Evolutionary conservation across 73 alveolate species (phyloP).

Genomic region (Symbiodinium natans): DNA sequence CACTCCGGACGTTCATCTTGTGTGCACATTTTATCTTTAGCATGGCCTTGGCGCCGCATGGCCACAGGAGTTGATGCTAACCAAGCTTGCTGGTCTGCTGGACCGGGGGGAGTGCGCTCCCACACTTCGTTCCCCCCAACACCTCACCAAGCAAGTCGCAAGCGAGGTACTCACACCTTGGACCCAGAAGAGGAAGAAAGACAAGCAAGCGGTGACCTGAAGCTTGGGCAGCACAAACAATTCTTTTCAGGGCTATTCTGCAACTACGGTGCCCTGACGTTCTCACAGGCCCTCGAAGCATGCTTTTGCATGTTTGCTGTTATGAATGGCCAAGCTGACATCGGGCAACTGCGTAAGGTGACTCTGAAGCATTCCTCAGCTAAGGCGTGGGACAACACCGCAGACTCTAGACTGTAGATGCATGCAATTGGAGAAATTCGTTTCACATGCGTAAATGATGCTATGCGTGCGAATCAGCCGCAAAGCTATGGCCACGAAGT

Average conservation of each 20-base stretch:
- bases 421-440: not conserved
- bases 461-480: constrained; percentile 6
- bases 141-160: too few relatives aligned
- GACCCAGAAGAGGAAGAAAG: not conserved
- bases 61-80: constrained; percentile 19
- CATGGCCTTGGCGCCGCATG: not conserved
- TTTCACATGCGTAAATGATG: not conserved
- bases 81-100: constrained; percentile 22
- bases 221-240: not conserved
- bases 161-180: not conserved
- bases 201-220: not conserved
- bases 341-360: too few relatives aligned
- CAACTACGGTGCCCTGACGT: too few relatives aligned
- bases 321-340: too few relatives aligned
- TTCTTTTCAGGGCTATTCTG: too few relatives aligned
- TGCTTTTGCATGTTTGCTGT: too few relatives aligned
- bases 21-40: too few relatives aligned
- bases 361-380: too few relatives aligned
- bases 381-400: not conserved
- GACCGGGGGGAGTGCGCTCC: constrained; percentile 6
- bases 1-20: too few relatives aligned
- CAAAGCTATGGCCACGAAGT: not conserved
- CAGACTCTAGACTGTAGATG: not conserved
- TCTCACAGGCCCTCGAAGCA: too few relatives aligned
- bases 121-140: too few relatives aligned